Conservation (phyloP, 306 rosid species). For the Lagenaria siceraria region DNA sequence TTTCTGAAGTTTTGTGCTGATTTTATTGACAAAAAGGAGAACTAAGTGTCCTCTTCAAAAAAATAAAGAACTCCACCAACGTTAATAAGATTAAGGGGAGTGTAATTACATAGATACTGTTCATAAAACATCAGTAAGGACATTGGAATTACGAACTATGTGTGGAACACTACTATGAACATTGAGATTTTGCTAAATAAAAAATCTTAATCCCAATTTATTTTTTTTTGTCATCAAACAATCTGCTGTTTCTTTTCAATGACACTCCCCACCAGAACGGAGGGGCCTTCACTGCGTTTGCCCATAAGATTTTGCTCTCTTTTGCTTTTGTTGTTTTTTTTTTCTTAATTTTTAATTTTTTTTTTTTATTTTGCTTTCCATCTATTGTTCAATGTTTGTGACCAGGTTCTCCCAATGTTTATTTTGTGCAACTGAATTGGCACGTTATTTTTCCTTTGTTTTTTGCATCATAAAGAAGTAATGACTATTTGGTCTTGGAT, state of each 20-base stretch:
- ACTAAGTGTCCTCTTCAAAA: not conserved
- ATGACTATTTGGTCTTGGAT: not conserved
- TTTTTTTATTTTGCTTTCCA: not conserved
- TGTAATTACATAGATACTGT: not conserved
- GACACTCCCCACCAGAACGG: not conserved
- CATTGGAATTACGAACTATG: no score
- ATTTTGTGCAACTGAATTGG: not conserved
- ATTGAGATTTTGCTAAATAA: not conserved
- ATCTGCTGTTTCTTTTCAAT: not conserved
- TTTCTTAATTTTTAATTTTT: no score
- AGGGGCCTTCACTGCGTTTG: not conserved
- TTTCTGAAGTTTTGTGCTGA: not conserved
- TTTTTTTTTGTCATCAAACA: not conserved
- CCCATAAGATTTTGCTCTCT: not conserved
- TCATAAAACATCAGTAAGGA: not conserved
- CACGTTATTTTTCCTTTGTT: not conserved
- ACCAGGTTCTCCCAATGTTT: not conserved
- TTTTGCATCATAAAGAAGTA: not conserved
- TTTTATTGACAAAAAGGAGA: not conserved
- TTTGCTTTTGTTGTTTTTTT: no score
- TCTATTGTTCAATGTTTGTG: not conserved
- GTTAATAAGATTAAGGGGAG: not conserved
- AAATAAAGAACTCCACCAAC: not conserved
- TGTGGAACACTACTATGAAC: not conserved
- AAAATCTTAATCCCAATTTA: not conserved